Evolutionary conservation across 345 rosid species (phyloP).

Genomic region (Melaleuca quinquenervia): DNA sequence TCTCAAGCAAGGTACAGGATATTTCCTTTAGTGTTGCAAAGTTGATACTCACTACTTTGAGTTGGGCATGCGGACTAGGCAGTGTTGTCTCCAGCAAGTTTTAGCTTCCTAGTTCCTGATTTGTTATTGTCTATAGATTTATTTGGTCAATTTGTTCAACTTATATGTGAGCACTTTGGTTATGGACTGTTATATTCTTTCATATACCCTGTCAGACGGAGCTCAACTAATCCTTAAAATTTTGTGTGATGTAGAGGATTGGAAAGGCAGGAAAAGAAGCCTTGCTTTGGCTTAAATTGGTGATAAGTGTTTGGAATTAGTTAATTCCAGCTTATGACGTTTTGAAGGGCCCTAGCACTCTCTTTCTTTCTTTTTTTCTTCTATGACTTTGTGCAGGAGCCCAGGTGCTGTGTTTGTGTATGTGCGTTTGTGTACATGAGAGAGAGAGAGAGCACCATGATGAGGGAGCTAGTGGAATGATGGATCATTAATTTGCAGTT

Average conservation of each 20-base stretch:
- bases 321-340: neutral
- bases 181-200: neutral
- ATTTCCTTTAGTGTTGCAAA: neutral
- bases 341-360: neutral
- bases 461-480: neutral
- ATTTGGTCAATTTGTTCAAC: neutral
- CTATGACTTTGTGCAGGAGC: neutral
- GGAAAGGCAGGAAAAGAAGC: neutral
- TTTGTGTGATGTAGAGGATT: neutral
- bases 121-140: neutral
- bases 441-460: neutral
- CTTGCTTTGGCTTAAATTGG: neutral
- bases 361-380: no score
- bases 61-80: neutral
- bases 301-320: neutral
- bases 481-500: neutral
- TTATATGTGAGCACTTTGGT: neutral
- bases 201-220: neutral
- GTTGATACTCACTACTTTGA: neutral
- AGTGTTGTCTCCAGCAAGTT: neutral
- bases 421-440: neutral
- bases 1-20: constrained; percentile 66
- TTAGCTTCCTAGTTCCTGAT: neutral
- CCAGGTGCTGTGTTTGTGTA: neutral
- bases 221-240: neutral